phyloP scores from a whole-genome alignment of 108 stramenopile species.

The Bacterosira constricta region DNA sequence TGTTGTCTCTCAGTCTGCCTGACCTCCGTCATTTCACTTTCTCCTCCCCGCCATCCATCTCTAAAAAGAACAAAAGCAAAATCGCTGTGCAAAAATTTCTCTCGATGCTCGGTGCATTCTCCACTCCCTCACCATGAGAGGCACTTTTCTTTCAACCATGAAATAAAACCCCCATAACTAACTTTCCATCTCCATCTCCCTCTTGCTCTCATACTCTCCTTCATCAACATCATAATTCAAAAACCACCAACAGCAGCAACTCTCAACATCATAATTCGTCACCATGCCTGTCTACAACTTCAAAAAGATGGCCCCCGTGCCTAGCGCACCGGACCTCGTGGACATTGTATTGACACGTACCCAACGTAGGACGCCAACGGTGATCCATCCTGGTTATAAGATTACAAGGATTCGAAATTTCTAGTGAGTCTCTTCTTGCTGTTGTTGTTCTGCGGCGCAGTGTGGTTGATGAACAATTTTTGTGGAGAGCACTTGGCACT shows the following conservation, averaged over 20 bases:
- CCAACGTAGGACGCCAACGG: constrained; percentile 96
- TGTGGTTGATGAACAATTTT: too few species aligned
- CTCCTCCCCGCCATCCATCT: too few species aligned
- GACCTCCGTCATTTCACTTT: too few species aligned
- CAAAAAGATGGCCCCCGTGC: constrained; percentile 97
- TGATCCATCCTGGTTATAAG: constrained; percentile 99
- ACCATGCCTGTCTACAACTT: constrained; percentile 99
- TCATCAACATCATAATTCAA: background rate
- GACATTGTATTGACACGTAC: constrained; percentile 98
- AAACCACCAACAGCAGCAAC: background rate
- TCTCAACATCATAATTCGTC: background rate
- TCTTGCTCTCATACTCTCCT: background rate
- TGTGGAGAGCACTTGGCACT: too few species aligned
- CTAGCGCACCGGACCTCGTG: constrained; percentile 92
- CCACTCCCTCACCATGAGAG: too few species aligned
- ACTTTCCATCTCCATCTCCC: too few species aligned
- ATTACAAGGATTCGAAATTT: constrained; percentile 96
- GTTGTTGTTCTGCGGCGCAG: background rate
- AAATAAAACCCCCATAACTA: too few species aligned
- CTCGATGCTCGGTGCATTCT: too few species aligned
- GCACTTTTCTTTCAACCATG: too few species aligned
- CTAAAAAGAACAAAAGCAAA: too few species aligned
- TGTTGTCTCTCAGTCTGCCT: too few species aligned
- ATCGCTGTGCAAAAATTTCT: too few species aligned
- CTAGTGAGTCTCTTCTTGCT: constrained; percentile 70